These are phyloP conservation scores for Musa acuminata DNA, from an alignment of 176 grass and related monocot species.

Conservation along the genomic window DNA sequence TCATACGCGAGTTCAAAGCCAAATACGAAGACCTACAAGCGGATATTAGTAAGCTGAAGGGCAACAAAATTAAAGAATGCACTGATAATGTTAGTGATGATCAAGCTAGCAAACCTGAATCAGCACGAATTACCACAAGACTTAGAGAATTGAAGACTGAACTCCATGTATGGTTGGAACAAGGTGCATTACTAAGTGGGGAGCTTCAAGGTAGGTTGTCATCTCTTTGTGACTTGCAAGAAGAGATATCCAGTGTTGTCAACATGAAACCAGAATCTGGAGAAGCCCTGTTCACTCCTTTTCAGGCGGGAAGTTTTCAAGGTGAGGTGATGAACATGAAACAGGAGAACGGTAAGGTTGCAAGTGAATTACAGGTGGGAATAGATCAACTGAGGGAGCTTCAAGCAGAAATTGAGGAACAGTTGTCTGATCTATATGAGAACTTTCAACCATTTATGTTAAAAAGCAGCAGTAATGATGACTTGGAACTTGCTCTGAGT, in stretches of 20 bases:
- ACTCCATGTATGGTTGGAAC: constrained; percentile 79
- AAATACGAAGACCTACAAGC: constrained; percentile 39
- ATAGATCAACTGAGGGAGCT: constrained; percentile 45
- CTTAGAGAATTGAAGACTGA: constrained; percentile 75
- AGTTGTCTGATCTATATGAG: constrained; percentile 29
- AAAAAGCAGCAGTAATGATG: constrained; percentile 9
- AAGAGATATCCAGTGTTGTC: constrained; percentile 41
- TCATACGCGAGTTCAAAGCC: constrained; percentile 54
- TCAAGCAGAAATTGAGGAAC: constrained; percentile 41
- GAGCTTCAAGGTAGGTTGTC: constrained; percentile 57
- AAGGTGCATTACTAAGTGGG: constrained; percentile 47
- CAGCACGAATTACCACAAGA: constrained; percentile 20
- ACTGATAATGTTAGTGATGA: constrained; percentile 4
- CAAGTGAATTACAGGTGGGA: constrained; percentile 41
- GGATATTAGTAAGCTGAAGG: constrained; percentile 25
- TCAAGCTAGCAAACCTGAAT: background rate
- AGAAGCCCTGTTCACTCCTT: constrained; percentile 32
- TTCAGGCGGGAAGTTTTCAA: constrained; percentile 69
- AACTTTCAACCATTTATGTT: constrained; percentile 28
- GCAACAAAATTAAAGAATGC: constrained; percentile 18
- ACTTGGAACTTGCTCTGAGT: constrained; percentile 24
- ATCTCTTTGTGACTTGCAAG: constrained; percentile 52
- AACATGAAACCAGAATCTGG: constrained; percentile 15
- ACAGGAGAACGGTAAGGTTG: constrained; percentile 74
- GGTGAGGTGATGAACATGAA: constrained; percentile 85